Percentiles rank a stretch among this genome's conserved stretches.
These are phyloP conservation scores for Neurospora sublineolata DNA, from an alignment of 495 filamentous ascomycete species.

Conservation along the genomic window DNA sequence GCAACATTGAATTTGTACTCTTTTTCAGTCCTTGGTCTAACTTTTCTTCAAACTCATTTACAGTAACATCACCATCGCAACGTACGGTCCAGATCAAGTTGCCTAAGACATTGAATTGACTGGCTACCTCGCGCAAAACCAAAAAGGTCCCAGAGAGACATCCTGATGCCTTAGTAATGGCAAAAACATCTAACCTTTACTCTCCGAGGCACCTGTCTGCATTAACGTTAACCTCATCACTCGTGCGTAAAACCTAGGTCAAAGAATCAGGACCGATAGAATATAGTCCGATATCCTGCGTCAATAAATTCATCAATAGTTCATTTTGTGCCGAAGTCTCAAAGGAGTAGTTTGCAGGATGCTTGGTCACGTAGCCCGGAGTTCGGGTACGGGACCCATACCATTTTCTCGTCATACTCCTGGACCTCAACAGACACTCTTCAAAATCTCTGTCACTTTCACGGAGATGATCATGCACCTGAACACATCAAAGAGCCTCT, in stretches of 20 bases:
- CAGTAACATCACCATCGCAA: neutral
- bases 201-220: neutral
- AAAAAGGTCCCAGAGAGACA: neutral
- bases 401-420: neutral
- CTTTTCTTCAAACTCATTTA: no score
- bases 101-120: neutral
- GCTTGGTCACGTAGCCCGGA: neutral
- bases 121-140: neutral
- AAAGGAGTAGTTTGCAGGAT: neutral
- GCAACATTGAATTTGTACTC: neutral
- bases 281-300: neutral
- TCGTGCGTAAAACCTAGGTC: neutral
- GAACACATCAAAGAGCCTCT: neutral
- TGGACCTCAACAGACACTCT: neutral
- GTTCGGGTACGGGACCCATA: neutral
- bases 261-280: neutral
- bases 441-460: neutral
- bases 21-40: no score
- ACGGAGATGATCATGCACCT: neutral
- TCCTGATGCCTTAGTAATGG: rapidly evolving
- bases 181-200: neutral
- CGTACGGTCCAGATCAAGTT: neutral
- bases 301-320: rapidly evolving
- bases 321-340: neutral
- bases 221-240: neutral